Evolutionary conservation across 352 stramenopile genomes (phyloP), one percentile per base, ranked within the genome.

Genomic region (Globisporangium cederbergense): DNA sequence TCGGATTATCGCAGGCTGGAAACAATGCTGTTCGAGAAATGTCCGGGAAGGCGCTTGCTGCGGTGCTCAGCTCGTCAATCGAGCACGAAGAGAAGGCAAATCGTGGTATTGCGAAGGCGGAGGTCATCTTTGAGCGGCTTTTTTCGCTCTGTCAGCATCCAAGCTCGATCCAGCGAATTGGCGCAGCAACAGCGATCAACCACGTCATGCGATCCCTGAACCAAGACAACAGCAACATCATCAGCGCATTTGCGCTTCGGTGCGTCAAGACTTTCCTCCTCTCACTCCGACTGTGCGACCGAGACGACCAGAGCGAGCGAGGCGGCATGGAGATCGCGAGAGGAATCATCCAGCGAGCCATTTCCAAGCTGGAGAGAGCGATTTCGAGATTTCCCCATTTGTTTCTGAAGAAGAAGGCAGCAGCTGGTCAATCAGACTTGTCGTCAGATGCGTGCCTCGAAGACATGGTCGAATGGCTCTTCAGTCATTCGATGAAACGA

Each of bases 141-240:
- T 93, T 93, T 63, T 85, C 81, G 22, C 60, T 95, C 8, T 92
- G 81, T 52, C 76, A 73, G 0, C 86, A 95, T 55, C 81, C 86
- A 22, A 74, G 72, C 16, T 71, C 75, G 56, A 55, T 85, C 3
- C 76, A 91, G 45, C 71, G 86, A n/a, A 86, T 81, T 46, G 84
- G 86, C 14, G 78, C 77, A 30, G 84, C 81, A 18, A 77, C 78
- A 18, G 77, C 80, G 2, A 88, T 94, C 22, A 86, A 77, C 56
- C 80, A 85, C 36, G 88, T 94, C 52, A 72, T 93, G 65, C 77
- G 77, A 28, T 77, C 81, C 0, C 25, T 94, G 45, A 76, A 77
- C 45, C 72, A 89, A 71, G 81, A 92, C 30, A 66, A 89, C 58
- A 71, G 72, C 2, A 46, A 62, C 2, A 60, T 83, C 4, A 73